Conservation (phyloP, 768 basidiomycete species). For the Amanita muscaria region DNA sequence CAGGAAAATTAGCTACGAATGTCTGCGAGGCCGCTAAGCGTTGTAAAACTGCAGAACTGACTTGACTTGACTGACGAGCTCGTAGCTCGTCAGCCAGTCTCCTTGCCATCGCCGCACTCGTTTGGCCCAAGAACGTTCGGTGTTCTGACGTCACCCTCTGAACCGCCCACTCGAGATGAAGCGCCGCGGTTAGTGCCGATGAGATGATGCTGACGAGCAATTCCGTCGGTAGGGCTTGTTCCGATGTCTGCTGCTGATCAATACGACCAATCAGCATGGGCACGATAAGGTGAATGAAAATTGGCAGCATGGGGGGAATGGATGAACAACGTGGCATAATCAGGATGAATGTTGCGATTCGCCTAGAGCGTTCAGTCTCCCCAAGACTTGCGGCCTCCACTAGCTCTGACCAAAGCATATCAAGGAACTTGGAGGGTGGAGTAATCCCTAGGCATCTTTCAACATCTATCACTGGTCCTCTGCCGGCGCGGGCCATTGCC, state of each 20-base stretch:
- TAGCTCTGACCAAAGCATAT: slow-evolving; percentile 62
- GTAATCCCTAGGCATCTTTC: slow-evolving; percentile 53
- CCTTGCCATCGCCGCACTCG: slow-evolving; percentile 55
- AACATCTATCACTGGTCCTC: slow-evolving; percentile 57
- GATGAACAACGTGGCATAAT: slow-evolving; percentile 46
- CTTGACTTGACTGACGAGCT: slow-evolving; percentile 36
- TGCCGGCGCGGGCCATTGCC: slow-evolving; percentile 47
- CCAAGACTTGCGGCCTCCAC: slow-evolving; percentile 42
- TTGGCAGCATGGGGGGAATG: slow-evolving; percentile 58
- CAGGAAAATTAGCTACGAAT: slow-evolving; percentile 69
- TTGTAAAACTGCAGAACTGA: slow-evolving; percentile 48
- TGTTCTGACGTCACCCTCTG: slow-evolving; percentile 44
- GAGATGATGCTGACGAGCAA: slow-evolving; percentile 57
- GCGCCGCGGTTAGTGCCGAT: slow-evolving; percentile 54
- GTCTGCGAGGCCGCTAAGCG: slow-evolving; percentile 51
- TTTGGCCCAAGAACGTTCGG: slow-evolving; percentile 46
- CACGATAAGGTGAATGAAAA: slow-evolving; percentile 62
- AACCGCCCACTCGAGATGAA: slow-evolving; percentile 66
- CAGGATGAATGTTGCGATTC: slow-evolving; percentile 61
- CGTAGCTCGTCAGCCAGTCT: slow-evolving; percentile 58
- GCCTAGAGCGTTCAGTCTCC: slow-evolving; percentile 52
- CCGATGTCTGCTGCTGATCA: slow-evolving; percentile 44
- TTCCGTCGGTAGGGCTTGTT: slow-evolving; percentile 51
- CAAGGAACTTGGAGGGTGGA: slow-evolving; percentile 53
- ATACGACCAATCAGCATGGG: slow-evolving; percentile 50